Conservation (phyloP, 208 protist species). For the Crithidia brevicula region DNA sequence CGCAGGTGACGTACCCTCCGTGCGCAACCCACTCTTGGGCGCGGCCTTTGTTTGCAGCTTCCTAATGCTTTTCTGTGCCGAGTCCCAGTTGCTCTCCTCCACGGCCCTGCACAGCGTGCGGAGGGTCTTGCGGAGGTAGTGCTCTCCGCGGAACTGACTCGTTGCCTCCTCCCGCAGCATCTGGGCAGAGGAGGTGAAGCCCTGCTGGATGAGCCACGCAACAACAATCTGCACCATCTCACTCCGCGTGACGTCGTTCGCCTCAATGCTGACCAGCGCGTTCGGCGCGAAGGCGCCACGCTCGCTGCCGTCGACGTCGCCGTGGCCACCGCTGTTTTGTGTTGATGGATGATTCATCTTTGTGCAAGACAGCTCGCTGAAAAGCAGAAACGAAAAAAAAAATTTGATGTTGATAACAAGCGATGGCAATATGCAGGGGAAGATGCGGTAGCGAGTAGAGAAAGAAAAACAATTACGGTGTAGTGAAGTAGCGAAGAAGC, state of each 20-base stretch:
- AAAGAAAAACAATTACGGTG: too few species aligned
- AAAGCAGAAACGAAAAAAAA: too few species aligned
- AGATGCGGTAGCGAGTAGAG: too few species aligned
- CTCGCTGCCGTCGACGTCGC: not conserved
- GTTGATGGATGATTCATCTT: slow-evolving; percentile 10
- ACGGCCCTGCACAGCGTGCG: slow-evolving; percentile 66
- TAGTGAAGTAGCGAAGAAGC: too few species aligned
- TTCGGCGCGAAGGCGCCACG: slow-evolving; percentile 18
- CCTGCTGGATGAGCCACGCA: slow-evolving; percentile 71
- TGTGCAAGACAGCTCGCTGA: too few species aligned
- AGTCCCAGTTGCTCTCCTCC: slow-evolving; percentile 83
- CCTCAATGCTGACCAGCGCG: slow-evolving; percentile 61
- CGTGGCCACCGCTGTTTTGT: not conserved
- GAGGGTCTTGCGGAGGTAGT: slow-evolving; percentile 77
- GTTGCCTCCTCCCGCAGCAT: slow-evolving; percentile 84
- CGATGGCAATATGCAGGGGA: too few species aligned
- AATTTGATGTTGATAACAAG: too few species aligned
- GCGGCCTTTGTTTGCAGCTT: slow-evolving; percentile 52
- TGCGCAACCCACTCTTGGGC: slow-evolving; percentile 22
- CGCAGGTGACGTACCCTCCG: slow-evolving; percentile 26
- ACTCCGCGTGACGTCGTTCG: slow-evolving; percentile 61
- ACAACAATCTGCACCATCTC: slow-evolving; percentile 79
- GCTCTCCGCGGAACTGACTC: slow-evolving; percentile 62
- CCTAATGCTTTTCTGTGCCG: slow-evolving; percentile 54
- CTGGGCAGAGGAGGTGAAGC: slow-evolving; percentile 79